These are phyloP conservation scores for Elsinoe necatrix DNA, from an alignment of 2,329 filamentous ascomycete species.

Conservation along the genomic window DNA sequence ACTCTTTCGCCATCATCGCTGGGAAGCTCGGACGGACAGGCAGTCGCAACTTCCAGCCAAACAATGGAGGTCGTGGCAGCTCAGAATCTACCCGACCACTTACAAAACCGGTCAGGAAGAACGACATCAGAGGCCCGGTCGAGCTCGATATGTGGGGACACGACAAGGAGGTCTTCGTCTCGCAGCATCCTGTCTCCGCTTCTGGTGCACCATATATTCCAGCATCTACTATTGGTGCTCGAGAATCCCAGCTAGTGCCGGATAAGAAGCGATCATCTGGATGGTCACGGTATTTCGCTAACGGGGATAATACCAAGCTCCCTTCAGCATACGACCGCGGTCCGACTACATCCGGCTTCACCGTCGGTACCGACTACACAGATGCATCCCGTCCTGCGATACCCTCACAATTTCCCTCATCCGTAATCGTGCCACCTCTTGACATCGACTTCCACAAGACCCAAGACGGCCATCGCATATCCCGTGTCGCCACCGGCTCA, in stretches of 20 bases:
- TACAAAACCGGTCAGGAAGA: slow-evolving; percentile 4
- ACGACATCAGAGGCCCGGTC: slow-evolving; percentile 5
- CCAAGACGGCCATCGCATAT: slow-evolving; percentile 53
- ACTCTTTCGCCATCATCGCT: slow-evolving; percentile 41
- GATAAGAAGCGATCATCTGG: slow-evolving; percentile 51
- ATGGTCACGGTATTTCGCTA: slow-evolving; percentile 32
- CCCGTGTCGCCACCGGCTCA: slow-evolving; percentile 59
- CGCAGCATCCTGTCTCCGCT: slow-evolving; percentile 17
- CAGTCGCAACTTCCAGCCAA: slow-evolving; percentile 34
- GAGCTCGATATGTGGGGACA: slow-evolving; percentile 13
- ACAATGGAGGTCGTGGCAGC: background rate
- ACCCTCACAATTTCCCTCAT: slow-evolving; percentile 37
- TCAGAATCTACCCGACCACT: slow-evolving; percentile 13
- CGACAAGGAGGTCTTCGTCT: slow-evolving; percentile 14
- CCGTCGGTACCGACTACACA: slow-evolving; percentile 41
- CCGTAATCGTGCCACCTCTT: slow-evolving; percentile 61
- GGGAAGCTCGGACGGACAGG: slow-evolving; percentile 50
- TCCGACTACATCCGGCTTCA: slow-evolving; percentile 36
- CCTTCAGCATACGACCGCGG: slow-evolving; percentile 30
- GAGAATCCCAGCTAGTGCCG: slow-evolving; percentile 24
- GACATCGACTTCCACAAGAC: slow-evolving; percentile 45
- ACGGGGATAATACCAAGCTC: slow-evolving; percentile 27
- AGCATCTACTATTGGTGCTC: slow-evolving; percentile 23
- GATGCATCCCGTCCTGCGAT: slow-evolving; percentile 36
- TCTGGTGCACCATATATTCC: slow-evolving; percentile 30